These are phyloP conservation scores for Dactylella cylindrospora DNA, from an alignment of 2,329 filamentous ascomycete genomes.

Conservation along the genomic window DNA sequence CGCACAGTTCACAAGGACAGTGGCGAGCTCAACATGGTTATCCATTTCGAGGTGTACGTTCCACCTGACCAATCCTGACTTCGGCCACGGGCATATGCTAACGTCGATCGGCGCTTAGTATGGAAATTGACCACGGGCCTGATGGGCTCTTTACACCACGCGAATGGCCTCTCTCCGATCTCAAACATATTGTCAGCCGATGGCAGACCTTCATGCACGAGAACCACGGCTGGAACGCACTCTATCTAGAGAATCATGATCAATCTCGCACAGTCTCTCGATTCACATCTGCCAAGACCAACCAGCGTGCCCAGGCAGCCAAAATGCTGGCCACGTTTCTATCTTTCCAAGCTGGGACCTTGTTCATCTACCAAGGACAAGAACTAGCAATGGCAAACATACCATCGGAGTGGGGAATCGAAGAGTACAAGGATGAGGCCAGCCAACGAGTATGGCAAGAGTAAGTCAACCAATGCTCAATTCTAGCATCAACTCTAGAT, in stretches of 20 bases:
- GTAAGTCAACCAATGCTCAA: too few species aligned
- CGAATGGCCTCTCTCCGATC: background rate
- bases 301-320: conserved; percentile 43
- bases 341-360: background rate
- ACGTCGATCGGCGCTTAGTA: background rate
- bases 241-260: background rate
- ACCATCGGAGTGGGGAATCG: conserved; percentile 51
- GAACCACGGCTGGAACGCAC: background rate
- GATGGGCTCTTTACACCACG: background rate
- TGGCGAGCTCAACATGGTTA: background rate
- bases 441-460: background rate
- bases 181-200: conserved; percentile 50
- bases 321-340: background rate
- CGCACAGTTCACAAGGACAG: conserved; percentile 45
- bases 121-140: background rate
- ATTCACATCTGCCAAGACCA: conserved; percentile 50
- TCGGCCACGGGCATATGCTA: background rate
- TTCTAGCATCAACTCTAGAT: too few species aligned
- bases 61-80: background rate
- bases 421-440: background rate
- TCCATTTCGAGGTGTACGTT: background rate
- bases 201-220: conserved; percentile 64
- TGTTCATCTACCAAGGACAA: background rate
- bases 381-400: background rate
- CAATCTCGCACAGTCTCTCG: background rate